Percentiles rank a stretch among this genome's conserved stretches.
These are phyloP conservation scores for Chaetoceros tenuissimus DNA, from an alignment of 108 stramenopile genomes.

Conservation along the genomic window DNA sequence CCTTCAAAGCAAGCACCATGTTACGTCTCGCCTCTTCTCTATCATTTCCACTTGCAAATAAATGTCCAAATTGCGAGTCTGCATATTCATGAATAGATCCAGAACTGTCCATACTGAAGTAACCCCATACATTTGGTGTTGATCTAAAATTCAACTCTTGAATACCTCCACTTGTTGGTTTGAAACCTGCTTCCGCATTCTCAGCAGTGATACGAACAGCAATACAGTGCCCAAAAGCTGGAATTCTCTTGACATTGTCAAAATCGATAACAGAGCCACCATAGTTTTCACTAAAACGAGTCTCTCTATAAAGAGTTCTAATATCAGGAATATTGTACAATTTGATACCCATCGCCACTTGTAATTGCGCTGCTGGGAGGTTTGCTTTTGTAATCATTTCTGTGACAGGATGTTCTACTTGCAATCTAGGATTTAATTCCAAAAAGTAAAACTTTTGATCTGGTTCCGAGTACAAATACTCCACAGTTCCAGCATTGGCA, in stretches of 20 bases:
- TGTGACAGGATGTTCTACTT: slow-evolving; percentile 99
- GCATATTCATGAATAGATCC: slow-evolving; percentile 99
- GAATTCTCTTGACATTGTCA: slow-evolving; percentile 36
- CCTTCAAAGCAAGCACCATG: slow-evolving; percentile 96
- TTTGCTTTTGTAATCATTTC: slow-evolving; percentile 98
- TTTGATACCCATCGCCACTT: slow-evolving; percentile 99
- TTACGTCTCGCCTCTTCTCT: slow-evolving; percentile 93
- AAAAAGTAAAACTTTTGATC: slow-evolving; percentile 94
- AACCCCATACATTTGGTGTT: slow-evolving; percentile 99
- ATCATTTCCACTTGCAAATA: slow-evolving; percentile 91
- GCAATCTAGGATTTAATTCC: slow-evolving; percentile 96
- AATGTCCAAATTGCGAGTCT: slow-evolving; percentile 99
- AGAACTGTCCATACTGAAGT: slow-evolving; percentile 96
- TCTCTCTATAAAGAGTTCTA: slow-evolving; percentile 83
- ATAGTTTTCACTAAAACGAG: slow-evolving; percentile 74
- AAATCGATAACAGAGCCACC: slow-evolving; percentile 70
- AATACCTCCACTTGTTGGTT: slow-evolving; percentile 93
- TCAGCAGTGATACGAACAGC: slow-evolving; percentile 99
- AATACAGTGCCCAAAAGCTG: slow-evolving; percentile 87
- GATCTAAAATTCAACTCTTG: slow-evolving; percentile 97
- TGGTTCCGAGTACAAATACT: slow-evolving; percentile 93
- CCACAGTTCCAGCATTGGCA: slow-evolving; percentile 98
- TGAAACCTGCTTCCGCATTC: slow-evolving; percentile 98
- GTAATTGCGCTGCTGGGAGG: slow-evolving; percentile 94
- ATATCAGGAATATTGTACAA: slow-evolving; percentile 95